A percentile compares a stretch with the other conserved stretches of the same genome.
Evolutionary conservation across 164 flowering plant genomes (phyloP).

Genomic region (Berberis vulgaris): DNA sequence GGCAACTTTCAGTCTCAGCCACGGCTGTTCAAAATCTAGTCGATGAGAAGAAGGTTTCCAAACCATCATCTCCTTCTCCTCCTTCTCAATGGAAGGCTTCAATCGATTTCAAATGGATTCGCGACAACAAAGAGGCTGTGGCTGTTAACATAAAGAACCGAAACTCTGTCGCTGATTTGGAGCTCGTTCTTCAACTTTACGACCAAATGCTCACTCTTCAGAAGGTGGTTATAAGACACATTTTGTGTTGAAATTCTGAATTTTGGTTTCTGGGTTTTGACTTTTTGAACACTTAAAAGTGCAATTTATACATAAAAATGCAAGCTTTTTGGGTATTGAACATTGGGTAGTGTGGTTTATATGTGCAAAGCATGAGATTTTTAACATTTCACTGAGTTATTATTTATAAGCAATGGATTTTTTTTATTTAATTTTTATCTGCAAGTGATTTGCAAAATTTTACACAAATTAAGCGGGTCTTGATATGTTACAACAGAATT

Average conservation of each 20-base stretch:
- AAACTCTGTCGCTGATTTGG: constrained; percentile 68
- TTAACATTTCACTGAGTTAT: no score
- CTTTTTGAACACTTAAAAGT: no score
- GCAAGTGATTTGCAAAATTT: no score
- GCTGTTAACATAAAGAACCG: constrained; percentile 65
- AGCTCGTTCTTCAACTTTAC: constrained; percentile 69
- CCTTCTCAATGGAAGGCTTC: constrained; percentile 73
- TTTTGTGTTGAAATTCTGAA: not conserved
- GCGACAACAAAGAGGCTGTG: constrained; percentile 68
- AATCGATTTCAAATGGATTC: constrained; percentile 89
- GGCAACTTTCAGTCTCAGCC: constrained; percentile 16
- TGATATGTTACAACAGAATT: no score
- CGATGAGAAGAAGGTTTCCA: constrained; percentile 26
- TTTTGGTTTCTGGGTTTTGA: not conserved
- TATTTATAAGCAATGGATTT: no score
- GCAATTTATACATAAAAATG: no score
- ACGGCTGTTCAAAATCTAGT: constrained; percentile 19
- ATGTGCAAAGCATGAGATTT: no score
- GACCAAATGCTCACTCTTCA: constrained; percentile 50
- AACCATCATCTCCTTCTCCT: constrained; percentile 6
- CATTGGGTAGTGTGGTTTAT: no score
- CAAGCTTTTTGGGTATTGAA: no score
- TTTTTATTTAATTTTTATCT: no score
- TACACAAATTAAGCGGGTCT: no score
- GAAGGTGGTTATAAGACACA: constrained; percentile 49